A percentile compares a stretch with the other conserved stretches of the same genome.
These are phyloP conservation scores for Inga oerstediana DNA, from an alignment of 306 rosid species.

Conservation along the genomic window DNA sequence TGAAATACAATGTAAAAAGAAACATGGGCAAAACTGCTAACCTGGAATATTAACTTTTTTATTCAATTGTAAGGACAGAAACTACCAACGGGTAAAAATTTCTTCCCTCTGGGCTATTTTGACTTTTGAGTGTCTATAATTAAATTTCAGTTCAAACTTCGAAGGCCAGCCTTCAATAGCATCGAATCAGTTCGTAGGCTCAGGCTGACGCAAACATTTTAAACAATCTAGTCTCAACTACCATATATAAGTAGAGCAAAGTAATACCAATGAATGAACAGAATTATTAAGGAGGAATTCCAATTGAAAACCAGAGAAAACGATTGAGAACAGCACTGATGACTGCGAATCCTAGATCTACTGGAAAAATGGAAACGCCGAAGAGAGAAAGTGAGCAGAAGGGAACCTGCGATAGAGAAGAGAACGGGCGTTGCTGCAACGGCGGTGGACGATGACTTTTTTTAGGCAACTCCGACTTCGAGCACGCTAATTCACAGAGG, in stretches of 20 bases:
- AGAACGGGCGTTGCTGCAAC: not conserved
- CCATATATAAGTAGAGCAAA: not conserved
- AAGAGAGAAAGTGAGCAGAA: not conserved
- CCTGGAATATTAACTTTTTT: not conserved
- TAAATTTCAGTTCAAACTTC: not conserved
- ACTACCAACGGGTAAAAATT: not conserved
- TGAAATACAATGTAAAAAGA: not conserved
- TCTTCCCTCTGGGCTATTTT: not conserved
- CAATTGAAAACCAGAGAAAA: not conserved
- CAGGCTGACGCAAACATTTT: not conserved
- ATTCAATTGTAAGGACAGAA: not conserved
- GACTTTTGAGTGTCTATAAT: not conserved
- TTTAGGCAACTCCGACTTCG: not conserved
- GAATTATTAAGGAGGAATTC: not conserved
- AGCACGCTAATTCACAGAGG: not conserved
- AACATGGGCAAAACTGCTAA: not conserved
- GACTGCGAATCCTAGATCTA: conserved; percentile 23
- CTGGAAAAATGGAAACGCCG: not conserved
- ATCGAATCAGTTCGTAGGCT: not conserved
- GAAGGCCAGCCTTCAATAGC: not conserved
- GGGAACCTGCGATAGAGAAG: not conserved
- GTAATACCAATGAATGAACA: not conserved
- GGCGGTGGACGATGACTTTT: not conserved
- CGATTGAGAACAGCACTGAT: not conserved
- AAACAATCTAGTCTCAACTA: not conserved